Base-by-base conservation (phyloP, 208 protist genomes). In the Acanthamoeba castellanii region DNA sequence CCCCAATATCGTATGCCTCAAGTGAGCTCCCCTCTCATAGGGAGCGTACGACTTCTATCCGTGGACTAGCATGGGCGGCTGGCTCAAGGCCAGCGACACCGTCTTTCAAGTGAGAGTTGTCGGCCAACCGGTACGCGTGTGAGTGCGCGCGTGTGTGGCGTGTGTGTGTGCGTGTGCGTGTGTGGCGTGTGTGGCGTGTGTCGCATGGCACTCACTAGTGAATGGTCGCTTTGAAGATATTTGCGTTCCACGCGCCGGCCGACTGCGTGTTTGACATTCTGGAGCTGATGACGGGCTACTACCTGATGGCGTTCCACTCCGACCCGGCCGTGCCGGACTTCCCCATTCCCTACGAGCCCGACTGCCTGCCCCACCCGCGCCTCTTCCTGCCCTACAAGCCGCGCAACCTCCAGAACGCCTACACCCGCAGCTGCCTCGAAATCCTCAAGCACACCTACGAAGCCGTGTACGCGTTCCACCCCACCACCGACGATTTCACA, bases 261-360 rank as follows among this genome's bases (percentile, higher is more conserved):
- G 85, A 92, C 13, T 70, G 59, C 85, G 59, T 92, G 18, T 72
- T 30, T 27, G 85, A 92, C 55, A 92, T 92, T 20, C 20, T 92
- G 55, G 85, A 92, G 61, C 47, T 70, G 50, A 34, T 92, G 42
- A 72, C 85, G 18, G 85, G 85, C n/a, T 92, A 92, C 42, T 92
- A 92, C 61, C 59, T 70, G 52, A 55, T 92, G 32, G n/a, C 37
- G 1, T 61, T 92, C 27, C 37, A 92, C 55, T 72, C 85, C 9
- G 47, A 92, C 42, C 37, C 50, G 42, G 27, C 55, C 11, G 59
- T 92, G 50, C 85, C 59, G 20, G 42, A 87, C 27, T 61, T 87
- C 50, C 78, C 78, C 4, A 87, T 87, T 6, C 47, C 78, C 78
- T 87, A 61, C 78, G 78, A 87, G 78, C 78, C 78, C 11, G 78